Evolutionary conservation across 805 yeast species (phyloP), one percentile per base, ranked within the genome.

Genomic region (Metschnikowia gelsemii): DNA sequence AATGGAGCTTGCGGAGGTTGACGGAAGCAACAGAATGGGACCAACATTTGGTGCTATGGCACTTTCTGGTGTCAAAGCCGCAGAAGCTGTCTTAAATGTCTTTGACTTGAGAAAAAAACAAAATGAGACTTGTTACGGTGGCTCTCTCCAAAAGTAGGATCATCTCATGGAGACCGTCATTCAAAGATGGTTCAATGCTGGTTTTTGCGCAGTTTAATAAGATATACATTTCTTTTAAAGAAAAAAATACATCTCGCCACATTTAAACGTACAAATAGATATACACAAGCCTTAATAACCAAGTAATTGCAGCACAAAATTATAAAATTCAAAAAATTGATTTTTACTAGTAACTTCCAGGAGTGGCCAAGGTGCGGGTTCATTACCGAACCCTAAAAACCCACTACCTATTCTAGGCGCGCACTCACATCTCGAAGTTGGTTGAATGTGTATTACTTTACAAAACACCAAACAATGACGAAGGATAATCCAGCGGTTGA

Each of bases 31-130:
- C 74, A 77, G 91, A 66, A 84, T 84, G 89, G 90, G 90, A 20
- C 90, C 91, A 37, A 83, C 89, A 28, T 84, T 84, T 52, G 89
- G 88, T 45, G 89, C 89, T 34, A 84, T 84, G 90, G 83, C 79
- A 24, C 75, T 82, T 43, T 78, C 85, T 20, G 91, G 91, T 55
- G 82, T 83, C 52, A 82, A 82, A 65, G 89, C 90, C 31, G 90
- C 89, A 18, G 87, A 83, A 55, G 51, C 65, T 52, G 70, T 62
- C 23, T 64, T 70, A 55, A 63, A 64, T 24, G 63, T 63, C 18
- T 56, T 56, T 40, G 73, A 68, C 29, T 24, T 50, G 32, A 63
- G 72, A 57, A 61, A 57, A 55, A 58, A 61, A 52, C 70, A 66
- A 46, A 66, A 66, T 42, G 56, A 50, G 35, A 28, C 32, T 9